A percentile compares a stretch with the other conserved stretches of the same genome.
Evolutionary conservation across 2,329 filamentous ascomycete species (phyloP).

Genomic region (Pestalotiopsis sp.): DNA sequence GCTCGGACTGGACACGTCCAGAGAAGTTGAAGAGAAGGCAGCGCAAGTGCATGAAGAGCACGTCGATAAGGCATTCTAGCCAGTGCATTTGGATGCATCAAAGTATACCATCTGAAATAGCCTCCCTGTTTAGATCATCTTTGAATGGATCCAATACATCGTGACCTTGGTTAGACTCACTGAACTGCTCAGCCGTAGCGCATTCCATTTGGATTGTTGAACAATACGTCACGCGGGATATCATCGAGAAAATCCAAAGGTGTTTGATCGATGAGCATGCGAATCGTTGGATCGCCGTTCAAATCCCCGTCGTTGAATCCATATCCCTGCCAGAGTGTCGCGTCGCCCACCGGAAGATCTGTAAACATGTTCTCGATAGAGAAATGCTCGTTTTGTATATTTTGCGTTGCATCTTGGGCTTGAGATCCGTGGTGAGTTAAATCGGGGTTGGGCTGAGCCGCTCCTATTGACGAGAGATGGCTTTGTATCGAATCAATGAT

Average conservation of each 20-base stretch:
- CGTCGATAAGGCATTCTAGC: background rate
- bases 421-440: background rate
- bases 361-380: background rate
- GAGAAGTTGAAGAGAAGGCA: background rate
- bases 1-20: background rate
- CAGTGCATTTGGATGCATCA: background rate
- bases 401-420: background rate
- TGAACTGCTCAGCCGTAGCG: background rate
- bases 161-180: background rate
- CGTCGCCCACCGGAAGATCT: background rate
- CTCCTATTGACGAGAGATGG: background rate
- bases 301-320: conserved; percentile 8
- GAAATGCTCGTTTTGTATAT: background rate
- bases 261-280: conserved; percentile 13
- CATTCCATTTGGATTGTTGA: background rate
- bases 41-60: background rate
- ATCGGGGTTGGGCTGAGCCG: background rate
- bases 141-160: background rate
- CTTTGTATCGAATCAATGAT: conserved; percentile 8
- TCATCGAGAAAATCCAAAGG: background rate
- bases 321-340: background rate
- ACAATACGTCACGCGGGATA: background rate
- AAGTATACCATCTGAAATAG: background rate
- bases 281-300: conserved; percentile 7
- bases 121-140: background rate